Evolutionary conservation across 2,329 filamentous ascomycete species (phyloP).

Genomic region (Fusarium sp.): DNA sequence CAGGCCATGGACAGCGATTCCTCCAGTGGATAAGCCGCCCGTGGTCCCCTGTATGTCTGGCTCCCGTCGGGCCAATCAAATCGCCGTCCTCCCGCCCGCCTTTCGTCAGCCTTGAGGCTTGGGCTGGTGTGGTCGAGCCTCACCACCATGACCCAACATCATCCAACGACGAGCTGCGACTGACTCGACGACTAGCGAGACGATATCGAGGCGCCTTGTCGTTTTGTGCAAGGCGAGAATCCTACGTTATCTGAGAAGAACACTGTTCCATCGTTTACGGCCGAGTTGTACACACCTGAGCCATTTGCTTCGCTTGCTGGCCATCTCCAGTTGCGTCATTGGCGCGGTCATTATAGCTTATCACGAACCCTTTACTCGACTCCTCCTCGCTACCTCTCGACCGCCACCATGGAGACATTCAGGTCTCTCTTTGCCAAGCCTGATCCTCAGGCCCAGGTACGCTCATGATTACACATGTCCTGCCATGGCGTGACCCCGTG

Average conservation of each 20-base stretch:
- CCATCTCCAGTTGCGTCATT: slow-evolving; percentile 42
- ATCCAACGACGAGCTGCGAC: slow-evolving; percentile 28
- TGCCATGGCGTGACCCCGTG: background rate
- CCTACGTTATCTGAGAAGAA: background rate
- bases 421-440: slow-evolving; percentile 90
- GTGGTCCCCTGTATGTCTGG: slow-evolving; percentile 3
- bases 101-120: slow-evolving; percentile 38
- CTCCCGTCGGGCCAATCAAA: slow-evolving; percentile 21
- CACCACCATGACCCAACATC: slow-evolving; percentile 40
- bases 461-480: slow-evolving; percentile 30
- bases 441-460: slow-evolving; percentile 91
- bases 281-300: background rate
- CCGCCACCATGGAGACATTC: slow-evolving; percentile 81
- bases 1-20: slow-evolving; percentile 10
- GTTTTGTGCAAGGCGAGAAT: background rate
- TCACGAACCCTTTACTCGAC: slow-evolving; percentile 1
- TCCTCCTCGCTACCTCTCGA: slow-evolving; percentile 3
- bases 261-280: background rate
- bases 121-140: slow-evolving; percentile 32
- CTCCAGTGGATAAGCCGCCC: slow-evolving; percentile 13
- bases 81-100: slow-evolving; percentile 8
- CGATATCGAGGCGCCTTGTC: slow-evolving; percentile 7
- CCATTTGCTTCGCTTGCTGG: slow-evolving; percentile 14
- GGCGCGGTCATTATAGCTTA: slow-evolving; percentile 18
- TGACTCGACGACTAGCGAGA: slow-evolving; percentile 17